phyloP scores from a whole-genome alignment of 257 asterid species.

The Nicotiana benthamiana region DNA sequence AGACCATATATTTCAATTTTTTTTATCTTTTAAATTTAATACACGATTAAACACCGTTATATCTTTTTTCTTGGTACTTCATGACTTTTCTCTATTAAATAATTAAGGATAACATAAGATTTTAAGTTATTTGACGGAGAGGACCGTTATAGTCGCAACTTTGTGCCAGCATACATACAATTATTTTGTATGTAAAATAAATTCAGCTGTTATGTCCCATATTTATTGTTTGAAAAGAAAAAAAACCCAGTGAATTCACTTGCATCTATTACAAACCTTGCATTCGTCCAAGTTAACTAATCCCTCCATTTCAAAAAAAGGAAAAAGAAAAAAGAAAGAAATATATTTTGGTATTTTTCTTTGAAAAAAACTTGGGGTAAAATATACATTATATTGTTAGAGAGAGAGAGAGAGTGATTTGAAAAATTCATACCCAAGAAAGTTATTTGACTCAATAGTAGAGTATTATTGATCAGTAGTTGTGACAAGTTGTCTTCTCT shows the following conservation, averaged over 20 bases:
- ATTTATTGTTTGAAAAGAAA: not conserved
- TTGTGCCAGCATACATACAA: not conserved
- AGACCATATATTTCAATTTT: no score
- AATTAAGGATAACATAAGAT: not conserved
- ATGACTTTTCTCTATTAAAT: not conserved
- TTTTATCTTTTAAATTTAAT: no score
- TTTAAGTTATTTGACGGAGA: not conserved
- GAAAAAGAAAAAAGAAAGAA: no score
- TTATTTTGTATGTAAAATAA: no score
- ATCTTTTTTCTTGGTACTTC: not conserved
- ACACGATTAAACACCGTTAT: no score
- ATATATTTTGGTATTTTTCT: not conserved
- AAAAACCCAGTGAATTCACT: not conserved
- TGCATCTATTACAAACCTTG: not conserved
- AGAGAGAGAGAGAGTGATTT: not conserved
- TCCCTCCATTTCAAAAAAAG: not conserved
- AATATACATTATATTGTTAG: not conserved
- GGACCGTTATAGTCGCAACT: not conserved
- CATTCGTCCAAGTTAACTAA: not conserved
- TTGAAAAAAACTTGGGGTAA: not conserved
- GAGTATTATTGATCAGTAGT: not conserved
- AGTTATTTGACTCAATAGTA: not conserved
- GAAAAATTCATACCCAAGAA: not conserved
- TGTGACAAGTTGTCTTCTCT: not conserved
- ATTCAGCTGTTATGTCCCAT: not conserved